Percentiles rank a stretch among this genome's conserved stretches.
Conservation (phyloP, 139 green algal genomes). For the Nannochloris sp. region DNA sequence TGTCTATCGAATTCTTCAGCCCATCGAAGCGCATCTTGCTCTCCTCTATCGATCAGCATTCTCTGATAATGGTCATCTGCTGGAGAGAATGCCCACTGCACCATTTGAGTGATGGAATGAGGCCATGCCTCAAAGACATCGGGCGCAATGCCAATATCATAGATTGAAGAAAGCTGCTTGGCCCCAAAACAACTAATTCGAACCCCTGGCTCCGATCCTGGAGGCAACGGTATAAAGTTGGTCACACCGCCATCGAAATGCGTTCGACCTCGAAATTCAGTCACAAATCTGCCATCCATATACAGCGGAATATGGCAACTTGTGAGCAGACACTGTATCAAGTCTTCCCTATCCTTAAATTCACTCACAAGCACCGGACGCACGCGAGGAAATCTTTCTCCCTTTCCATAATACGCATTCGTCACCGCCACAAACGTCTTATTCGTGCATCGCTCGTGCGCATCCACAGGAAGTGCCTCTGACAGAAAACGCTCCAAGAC, state of each 20-base stretch:
- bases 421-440: conserved; percentile 42
- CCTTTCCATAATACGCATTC: conserved; percentile 7
- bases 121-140: conserved; percentile 36
- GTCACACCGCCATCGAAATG: conserved; percentile 70
- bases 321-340: conserved; percentile 66
- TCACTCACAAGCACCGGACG: conserved; percentile 39
- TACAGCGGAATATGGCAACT: conserved; percentile 65
- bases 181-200: conserved; percentile 57
- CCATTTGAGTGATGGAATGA: conserved; percentile 41
- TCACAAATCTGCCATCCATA: conserved; percentile 11
- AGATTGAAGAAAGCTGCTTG: conserved; percentile 23
- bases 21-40: conserved; percentile 33
- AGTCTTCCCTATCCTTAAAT: conserved; percentile 56
- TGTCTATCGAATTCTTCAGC: conserved; percentile 6
- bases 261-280: conserved; percentile 42
- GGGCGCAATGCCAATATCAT: conserved; percentile 36
- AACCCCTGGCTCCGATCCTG: conserved; percentile 19
- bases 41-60: conserved; percentile 26
- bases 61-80: conserved; percentile 31
- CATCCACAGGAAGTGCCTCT: conserved; percentile 40
- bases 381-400: conserved; percentile 10
- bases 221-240: conserved; percentile 68
- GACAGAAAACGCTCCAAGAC: conserved; percentile 32
- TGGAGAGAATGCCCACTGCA: conserved; percentile 50
- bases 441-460: conserved; percentile 26